phyloP scores from a whole-genome alignment of 2,329 filamentous ascomycete species.

The Talaromyces sp. region DNA sequence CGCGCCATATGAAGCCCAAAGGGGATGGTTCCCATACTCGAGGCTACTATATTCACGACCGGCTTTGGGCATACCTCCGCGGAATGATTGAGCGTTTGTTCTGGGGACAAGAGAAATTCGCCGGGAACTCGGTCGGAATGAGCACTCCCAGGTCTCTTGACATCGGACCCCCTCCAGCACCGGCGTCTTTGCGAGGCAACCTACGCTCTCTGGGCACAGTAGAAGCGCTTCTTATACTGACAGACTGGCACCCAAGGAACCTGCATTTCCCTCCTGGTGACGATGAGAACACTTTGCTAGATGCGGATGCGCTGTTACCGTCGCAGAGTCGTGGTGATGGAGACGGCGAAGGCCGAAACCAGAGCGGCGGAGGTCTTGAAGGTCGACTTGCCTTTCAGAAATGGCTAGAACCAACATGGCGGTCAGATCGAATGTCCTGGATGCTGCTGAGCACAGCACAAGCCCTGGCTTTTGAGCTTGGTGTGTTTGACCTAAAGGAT shows the following conservation, averaged over 20 bases:
- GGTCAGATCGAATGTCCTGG: conserved; percentile 94
- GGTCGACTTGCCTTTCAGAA: conserved; percentile 79
- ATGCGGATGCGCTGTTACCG: conserved; percentile 68
- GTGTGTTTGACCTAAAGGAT: conserved; percentile 88
- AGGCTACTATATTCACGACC: conserved; percentile 87
- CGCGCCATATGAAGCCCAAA: conserved; percentile 74
- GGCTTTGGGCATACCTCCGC: conserved; percentile 88
- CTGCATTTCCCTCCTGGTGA: conserved; percentile 81
- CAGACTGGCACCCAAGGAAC: conserved; percentile 93
- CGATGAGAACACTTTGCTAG: conserved; percentile 59
- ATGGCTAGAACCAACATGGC: conserved; percentile 94
- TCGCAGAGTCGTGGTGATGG: conserved; percentile 54
- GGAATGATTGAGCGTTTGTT: conserved; percentile 94
- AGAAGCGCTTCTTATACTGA: conserved; percentile 87
- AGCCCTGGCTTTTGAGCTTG: conserved; percentile 85
- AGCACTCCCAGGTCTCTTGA: conserved; percentile 65
- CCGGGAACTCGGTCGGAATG: conserved; percentile 58
- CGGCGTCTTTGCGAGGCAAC: conserved; percentile 60
- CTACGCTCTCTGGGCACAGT: conserved; percentile 87
- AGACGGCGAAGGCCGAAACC: conserved; percentile 36
- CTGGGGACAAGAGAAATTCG: conserved; percentile 95
- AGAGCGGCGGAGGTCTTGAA: conserved; percentile 57
- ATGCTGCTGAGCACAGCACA: conserved; percentile 91
- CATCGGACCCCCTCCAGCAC: conserved; percentile 54
- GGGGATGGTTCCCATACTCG: conserved; percentile 77